Percentiles rank a stretch among this genome's conserved stretches.
Evolutionary conservation across 768 basidiomycete genomes (phyloP).

Genomic region (Ramaria sp.): DNA sequence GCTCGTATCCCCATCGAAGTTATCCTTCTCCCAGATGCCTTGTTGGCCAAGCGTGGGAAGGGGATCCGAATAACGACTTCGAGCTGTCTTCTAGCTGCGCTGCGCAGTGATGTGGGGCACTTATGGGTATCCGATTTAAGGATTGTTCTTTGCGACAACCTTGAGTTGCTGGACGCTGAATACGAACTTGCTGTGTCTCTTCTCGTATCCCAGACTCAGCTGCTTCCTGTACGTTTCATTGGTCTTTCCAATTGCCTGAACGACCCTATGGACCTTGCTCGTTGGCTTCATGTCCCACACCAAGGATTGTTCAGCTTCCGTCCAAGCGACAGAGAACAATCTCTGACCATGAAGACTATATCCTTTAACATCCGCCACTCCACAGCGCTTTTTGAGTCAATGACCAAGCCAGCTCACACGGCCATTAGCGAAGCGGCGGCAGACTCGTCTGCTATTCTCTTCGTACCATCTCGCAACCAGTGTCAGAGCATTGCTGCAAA

Average conservation of each 20-base stretch:
- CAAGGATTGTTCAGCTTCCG: slow-evolving; percentile 63
- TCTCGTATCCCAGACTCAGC: slow-evolving; percentile 53
- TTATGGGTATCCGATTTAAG: slow-evolving; percentile 32
- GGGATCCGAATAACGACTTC: slow-evolving; percentile 51
- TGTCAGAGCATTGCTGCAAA: slow-evolving; percentile 68
- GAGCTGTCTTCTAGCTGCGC: slow-evolving; percentile 36
- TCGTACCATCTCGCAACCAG: slow-evolving; percentile 79
- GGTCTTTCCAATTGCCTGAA: slow-evolving; percentile 71
- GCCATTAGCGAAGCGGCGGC: slow-evolving; percentile 43
- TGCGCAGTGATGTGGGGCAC: slow-evolving; percentile 16
- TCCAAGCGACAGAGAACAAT: slow-evolving; percentile 74
- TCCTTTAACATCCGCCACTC: slow-evolving; percentile 85
- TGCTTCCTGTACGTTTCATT: slow-evolving; percentile 56
- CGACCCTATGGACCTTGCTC: slow-evolving; percentile 70
- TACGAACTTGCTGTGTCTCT: slow-evolving; percentile 82
- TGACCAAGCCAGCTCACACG: slow-evolving; percentile 82
- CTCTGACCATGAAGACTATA: slow-evolving; percentile 54
- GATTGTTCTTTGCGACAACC: slow-evolving; percentile 71
- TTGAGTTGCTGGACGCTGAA: slow-evolving; percentile 68
- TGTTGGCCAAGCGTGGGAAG: slow-evolving; percentile 24
- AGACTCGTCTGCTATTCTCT: slow-evolving; percentile 56
- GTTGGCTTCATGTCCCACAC: slow-evolving; percentile 70
- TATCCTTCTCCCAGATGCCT: slow-evolving; percentile 12
- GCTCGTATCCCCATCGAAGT: slow-evolving; percentile 33
- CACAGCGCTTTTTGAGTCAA: slow-evolving; percentile 76